Evolutionary conservation across 768 basidiomycete species (phyloP).

Genomic region (Multifurca ochricompacta): DNA sequence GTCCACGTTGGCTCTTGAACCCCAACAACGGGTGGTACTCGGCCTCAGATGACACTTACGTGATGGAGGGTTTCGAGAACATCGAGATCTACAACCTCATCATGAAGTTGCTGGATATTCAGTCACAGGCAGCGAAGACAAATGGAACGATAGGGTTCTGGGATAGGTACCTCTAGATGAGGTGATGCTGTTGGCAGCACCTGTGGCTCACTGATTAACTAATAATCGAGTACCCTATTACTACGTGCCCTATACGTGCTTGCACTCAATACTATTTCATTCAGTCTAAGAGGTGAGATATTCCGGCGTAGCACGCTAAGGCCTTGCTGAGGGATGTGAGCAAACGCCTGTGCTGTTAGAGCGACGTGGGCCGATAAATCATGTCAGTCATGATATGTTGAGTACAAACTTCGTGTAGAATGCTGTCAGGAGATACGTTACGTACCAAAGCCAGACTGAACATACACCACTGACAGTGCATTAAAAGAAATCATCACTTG

Average conservation of each 20-base stretch:
- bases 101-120: slow-evolving; percentile 63
- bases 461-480: not conserved
- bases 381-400: not conserved
- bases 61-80: slow-evolving; percentile 80
- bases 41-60: slow-evolving; percentile 51
- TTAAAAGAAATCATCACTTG: not conserved
- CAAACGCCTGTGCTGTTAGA: no score
- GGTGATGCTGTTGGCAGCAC: no score
- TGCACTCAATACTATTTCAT: not conserved
- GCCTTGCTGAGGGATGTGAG: no score
- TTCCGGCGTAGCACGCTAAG: no score
- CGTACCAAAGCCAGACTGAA: not conserved
- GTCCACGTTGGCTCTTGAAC: slow-evolving; percentile 25
- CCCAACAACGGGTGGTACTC: slow-evolving; percentile 58
- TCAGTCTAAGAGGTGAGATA: no score
- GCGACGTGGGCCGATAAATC: not conserved
- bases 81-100: slow-evolving; percentile 82
- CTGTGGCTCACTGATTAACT: no score
- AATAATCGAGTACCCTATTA: not conserved
- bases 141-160: slow-evolving; percentile 83
- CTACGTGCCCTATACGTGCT: not conserved
- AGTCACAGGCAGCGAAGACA: slow-evolving; percentile 44
- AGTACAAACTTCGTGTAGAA: not conserved
- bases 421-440: not conserved
- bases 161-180: slow-evolving; percentile 57